Conservation (phyloP, 257 asterid species). For the Rehmannia glutinosa region DNA sequence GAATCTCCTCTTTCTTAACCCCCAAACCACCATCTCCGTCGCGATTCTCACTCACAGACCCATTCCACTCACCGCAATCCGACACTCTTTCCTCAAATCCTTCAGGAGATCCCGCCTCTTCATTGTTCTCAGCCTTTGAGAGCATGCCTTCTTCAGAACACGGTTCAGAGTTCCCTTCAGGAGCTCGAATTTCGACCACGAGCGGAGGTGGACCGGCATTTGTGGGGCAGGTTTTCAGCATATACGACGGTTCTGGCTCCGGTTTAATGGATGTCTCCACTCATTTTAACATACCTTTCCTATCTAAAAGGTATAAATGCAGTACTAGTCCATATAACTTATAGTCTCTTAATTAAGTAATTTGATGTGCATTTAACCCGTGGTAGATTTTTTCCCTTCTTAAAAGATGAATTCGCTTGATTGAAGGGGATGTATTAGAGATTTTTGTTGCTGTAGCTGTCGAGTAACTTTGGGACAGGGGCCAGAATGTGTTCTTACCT, state of each 20-base stretch:
- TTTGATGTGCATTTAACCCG: background rate
- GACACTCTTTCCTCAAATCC: slow-evolving; percentile 15
- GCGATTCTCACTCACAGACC: background rate
- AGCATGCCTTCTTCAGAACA: slow-evolving; percentile 24
- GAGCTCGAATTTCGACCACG: slow-evolving; percentile 40
- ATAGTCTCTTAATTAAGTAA: background rate
- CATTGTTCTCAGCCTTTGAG: slow-evolving; percentile 11
- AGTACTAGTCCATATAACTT: background rate
- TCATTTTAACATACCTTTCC: slow-evolving; percentile 63
- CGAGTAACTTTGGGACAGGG: background rate
- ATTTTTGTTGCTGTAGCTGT: background rate
- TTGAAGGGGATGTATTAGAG: background rate
- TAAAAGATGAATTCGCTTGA: background rate
- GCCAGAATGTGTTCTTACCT: background rate
- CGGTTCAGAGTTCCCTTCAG: slow-evolving; percentile 39
- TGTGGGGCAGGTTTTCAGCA: slow-evolving; percentile 78
- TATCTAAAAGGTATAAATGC: slow-evolving; percentile 53
- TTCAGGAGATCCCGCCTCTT: slow-evolving; percentile 3
- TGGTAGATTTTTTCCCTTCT: background rate
- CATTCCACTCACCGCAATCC: slow-evolving; percentile 21
- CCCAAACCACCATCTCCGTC: slow-evolving; percentile 13
- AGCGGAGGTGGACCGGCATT: slow-evolving; percentile 66
- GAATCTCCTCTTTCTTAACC: slow-evolving; percentile 15
- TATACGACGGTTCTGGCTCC: slow-evolving; percentile 67
- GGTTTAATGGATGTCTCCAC: slow-evolving; percentile 68